Evolutionary conservation across 352 stramenopile species (phyloP).

Genomic region (Pythium coloratum): DNA sequence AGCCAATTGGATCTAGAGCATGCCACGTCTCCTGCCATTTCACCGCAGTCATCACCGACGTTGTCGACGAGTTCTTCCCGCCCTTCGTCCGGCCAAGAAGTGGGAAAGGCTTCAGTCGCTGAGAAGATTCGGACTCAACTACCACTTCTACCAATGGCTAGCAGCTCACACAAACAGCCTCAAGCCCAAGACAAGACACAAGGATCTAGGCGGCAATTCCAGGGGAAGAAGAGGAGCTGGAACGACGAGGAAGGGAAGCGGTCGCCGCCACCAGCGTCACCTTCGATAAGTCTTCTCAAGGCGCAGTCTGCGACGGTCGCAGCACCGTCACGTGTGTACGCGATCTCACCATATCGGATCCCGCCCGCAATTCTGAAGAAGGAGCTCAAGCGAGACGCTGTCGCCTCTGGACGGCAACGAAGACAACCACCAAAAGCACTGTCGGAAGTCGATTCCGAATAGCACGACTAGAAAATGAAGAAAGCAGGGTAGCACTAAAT

Average conservation of each 20-base stretch:
- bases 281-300: not conserved
- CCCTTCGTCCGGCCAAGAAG: not conserved
- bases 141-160: not conserved
- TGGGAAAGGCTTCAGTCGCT: no score
- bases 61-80: conserved; percentile 1
- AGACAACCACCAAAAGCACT: not conserved
- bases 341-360: conserved; percentile 26
- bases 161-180: not conserved
- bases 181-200: not conserved
- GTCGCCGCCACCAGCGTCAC: not conserved
- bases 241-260: not conserved
- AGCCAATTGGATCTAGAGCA: conserved; percentile 5
- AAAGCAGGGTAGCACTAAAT: no score
- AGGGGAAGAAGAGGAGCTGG: not conserved
- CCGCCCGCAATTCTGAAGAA: conserved; percentile 1
- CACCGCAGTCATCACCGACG: not conserved
- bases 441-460: no score
- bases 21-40: not conserved
- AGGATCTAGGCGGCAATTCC: no score
- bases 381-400: conserved; percentile 10
- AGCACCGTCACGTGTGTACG: conserved; percentile 24
- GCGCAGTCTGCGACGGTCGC: conserved; percentile 5
- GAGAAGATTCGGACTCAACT: no score
- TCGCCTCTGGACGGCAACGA: conserved; percentile 3
- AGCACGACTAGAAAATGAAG: no score